Evolutionary conservation across 2,329 filamentous ascomycete species (phyloP).

Genomic region (Colletotrichum sansevieriae): DNA sequence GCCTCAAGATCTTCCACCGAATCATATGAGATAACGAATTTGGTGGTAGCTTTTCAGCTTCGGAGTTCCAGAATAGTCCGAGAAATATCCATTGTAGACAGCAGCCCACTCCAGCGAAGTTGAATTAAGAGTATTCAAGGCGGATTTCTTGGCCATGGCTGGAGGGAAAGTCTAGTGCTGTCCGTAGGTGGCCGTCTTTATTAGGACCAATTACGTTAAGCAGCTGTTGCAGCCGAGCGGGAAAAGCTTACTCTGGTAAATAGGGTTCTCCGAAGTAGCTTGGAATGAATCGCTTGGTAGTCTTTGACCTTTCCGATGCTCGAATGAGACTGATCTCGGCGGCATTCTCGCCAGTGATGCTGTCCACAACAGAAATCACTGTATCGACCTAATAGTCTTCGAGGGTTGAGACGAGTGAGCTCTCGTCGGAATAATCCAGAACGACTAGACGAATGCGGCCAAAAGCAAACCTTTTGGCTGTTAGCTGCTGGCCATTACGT

Average conservation of each 20-base stretch:
- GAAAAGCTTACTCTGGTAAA: conserved; percentile 47
- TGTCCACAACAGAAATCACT: conserved; percentile 57
- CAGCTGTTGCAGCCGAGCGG: background rate
- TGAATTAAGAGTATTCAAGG: conserved; percentile 45
- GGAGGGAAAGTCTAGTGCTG: background rate
- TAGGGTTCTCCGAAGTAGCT: conserved; percentile 56
- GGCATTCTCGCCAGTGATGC: conserved; percentile 43
- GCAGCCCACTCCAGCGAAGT: conserved; percentile 54
- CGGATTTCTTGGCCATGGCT: background rate
- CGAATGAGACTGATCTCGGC: conserved; percentile 56
- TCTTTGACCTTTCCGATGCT: conserved; percentile 54
- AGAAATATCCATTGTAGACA: conserved; percentile 57
- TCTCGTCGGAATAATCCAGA: conserved; percentile 47
- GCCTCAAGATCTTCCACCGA: background rate
- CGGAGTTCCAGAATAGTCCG: conserved; percentile 60
- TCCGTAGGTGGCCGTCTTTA: background rate
- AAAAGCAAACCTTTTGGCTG: too few species aligned
- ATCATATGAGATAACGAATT: conserved; percentile 1
- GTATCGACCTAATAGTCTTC: conserved; percentile 56
- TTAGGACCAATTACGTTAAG: background rate
- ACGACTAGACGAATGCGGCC: conserved; percentile 44
- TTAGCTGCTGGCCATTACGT: too few species aligned
- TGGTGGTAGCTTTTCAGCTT: conserved; percentile 50
- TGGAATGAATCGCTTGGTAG: conserved; percentile 57
- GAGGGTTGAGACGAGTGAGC: conserved; percentile 43